These are phyloP conservation scores for Phytopythium helicoides DNA, from an alignment of 352 stramenopile genomes.

Conservation along the genomic window DNA sequence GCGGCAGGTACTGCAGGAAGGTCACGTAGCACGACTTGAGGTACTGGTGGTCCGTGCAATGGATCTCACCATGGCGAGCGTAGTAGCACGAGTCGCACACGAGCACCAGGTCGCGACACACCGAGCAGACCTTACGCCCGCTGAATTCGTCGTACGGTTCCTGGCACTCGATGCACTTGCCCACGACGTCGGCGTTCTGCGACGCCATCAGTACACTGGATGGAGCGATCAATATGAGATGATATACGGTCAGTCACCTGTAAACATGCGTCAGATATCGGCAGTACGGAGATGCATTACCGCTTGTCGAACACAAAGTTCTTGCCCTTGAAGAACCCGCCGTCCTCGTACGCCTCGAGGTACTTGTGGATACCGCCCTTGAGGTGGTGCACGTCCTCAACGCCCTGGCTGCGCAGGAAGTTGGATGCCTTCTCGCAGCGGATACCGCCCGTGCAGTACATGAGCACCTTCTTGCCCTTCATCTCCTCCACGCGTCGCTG, in stretches of 20 bases:
- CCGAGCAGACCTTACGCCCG: conserved; percentile 65
- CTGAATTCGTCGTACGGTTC: conserved; percentile 56
- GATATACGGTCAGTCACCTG: too few relatives aligned
- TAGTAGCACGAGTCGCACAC: conserved; percentile 68
- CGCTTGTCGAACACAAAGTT: conserved; percentile 85
- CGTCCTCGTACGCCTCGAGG: conserved; percentile 55
- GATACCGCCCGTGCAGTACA: conserved; percentile 81
- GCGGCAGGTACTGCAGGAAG: conserved; percentile 64
- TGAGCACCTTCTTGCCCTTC: conserved; percentile 72
- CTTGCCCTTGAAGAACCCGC: conserved; percentile 68
- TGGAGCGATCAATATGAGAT: neutral
- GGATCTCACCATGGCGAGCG: conserved; percentile 54
- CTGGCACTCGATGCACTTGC: conserved; percentile 70
- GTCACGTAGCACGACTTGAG: conserved; percentile 73
- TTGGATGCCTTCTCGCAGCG: conserved; percentile 75
- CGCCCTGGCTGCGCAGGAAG: conserved; percentile 55
- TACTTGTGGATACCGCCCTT: conserved; percentile 81
- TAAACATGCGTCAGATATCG: too few relatives aligned
- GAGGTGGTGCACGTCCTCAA: conserved; percentile 60
- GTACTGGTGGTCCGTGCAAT: conserved; percentile 72
- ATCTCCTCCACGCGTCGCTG: conserved; percentile 56
- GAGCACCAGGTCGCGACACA: conserved; percentile 69
- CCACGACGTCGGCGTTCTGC: conserved; percentile 57
- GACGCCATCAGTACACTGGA: conserved; percentile 54
- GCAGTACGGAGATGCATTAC: conserved; percentile 15